Evolutionary conservation across 371 early-diverging fungal species (phyloP).

Genomic region (Lichtheimia ornata): DNA sequence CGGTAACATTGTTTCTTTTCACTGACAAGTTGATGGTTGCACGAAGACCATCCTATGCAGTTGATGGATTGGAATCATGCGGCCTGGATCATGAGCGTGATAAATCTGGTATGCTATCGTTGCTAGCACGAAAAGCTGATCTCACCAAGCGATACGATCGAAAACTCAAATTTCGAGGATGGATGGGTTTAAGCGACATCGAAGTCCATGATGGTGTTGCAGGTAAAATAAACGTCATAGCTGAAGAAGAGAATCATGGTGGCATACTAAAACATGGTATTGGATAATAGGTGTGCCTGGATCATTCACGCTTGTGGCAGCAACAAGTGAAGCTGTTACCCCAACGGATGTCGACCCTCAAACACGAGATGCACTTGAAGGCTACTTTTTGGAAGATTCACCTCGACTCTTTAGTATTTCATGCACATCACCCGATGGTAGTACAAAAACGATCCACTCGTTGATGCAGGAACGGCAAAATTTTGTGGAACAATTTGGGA

Average conservation of each 20-base stretch:
- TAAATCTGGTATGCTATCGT: constrained; percentile 10
- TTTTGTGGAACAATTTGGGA: constrained; percentile 21
- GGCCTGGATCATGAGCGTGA: constrained; percentile 23
- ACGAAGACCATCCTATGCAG: constrained; percentile 31
- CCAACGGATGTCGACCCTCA: constrained; percentile 15
- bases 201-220: constrained; percentile 41
- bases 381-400: constrained; percentile 17
- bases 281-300: constrained; percentile 8
- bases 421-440: background rate
- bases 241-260: too few species aligned
- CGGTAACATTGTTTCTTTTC: constrained; percentile 47
- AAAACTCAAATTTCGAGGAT: constrained; percentile 47
- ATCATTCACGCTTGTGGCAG: constrained; percentile 13
- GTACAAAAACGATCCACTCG: constrained; percentile 2
- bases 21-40: constrained; percentile 48
- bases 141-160: constrained; percentile 8
- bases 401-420: constrained; percentile 6
- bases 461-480: constrained; percentile 10
- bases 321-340: background rate
- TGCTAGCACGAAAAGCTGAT: constrained; percentile 15
- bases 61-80: constrained; percentile 27
- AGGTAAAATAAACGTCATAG: constrained; percentile 19
- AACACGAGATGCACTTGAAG: constrained; percentile 22
- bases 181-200: constrained; percentile 37
- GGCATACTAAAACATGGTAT: too few species aligned